Evolutionary conservation across 345 rosid genomes (phyloP).

Genomic region (Ceriops decandra): DNA sequence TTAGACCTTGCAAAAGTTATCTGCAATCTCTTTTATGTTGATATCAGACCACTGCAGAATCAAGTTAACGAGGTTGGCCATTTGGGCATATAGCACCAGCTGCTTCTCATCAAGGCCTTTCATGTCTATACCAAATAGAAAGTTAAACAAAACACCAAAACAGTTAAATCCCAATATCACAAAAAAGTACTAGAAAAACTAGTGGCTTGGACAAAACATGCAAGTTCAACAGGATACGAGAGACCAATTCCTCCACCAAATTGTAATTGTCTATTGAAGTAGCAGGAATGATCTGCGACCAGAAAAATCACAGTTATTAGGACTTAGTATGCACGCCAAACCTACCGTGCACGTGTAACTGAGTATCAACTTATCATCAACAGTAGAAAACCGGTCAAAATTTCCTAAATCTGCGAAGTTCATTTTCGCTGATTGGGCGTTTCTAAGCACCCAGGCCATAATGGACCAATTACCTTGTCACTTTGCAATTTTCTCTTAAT

Average conservation of each 20-base stretch:
- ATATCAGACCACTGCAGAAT: slow-evolving; percentile 69
- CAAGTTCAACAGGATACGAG: slow-evolving; percentile 65
- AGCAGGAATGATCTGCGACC: slow-evolving; percentile 48
- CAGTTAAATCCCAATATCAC: background rate
- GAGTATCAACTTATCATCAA: background rate
- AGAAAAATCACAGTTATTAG: slow-evolving; percentile 5
- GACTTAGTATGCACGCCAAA: too few relatives aligned
- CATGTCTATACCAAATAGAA: slow-evolving; percentile 52
- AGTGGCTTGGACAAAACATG: slow-evolving; percentile 11
- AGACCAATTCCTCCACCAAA: slow-evolving; percentile 75
- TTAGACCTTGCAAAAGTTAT: slow-evolving; percentile 82
- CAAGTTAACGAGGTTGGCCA: slow-evolving; percentile 84
- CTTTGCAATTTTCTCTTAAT: slow-evolving; percentile 56
- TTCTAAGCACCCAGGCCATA: too few relatives aligned
- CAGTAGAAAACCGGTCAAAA: background rate
- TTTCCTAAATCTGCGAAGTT: too few relatives aligned
- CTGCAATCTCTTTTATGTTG: slow-evolving; percentile 65
- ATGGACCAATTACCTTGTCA: slow-evolving; percentile 50
- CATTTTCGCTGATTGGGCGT: too few relatives aligned
- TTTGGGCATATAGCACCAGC: slow-evolving; percentile 80
- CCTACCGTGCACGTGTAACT: too few relatives aligned
- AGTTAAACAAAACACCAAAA: slow-evolving; percentile 39
- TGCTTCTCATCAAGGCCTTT: slow-evolving; percentile 76
- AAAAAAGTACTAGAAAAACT: background rate
- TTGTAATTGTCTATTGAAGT: slow-evolving; percentile 52